phyloP scores from a whole-genome alignment of 1,284 basidiomycete species.

The Hemileia vastatrix region DNA sequence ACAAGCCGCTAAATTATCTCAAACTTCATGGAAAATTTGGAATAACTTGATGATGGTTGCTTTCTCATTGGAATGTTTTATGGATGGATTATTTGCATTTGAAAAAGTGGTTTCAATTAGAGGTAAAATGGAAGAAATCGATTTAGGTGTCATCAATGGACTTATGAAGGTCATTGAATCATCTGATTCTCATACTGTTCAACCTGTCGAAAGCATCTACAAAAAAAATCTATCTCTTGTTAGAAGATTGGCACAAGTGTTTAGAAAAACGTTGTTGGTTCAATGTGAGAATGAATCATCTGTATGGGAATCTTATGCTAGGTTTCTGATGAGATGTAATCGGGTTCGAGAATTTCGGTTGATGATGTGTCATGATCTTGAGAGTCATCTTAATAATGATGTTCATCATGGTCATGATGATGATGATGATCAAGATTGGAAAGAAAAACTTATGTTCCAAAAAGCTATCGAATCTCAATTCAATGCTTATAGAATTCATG shows the following conservation, averaged over 20 bases:
- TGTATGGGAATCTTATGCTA: slow-evolving; percentile 69
- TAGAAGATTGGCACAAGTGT: slow-evolving; percentile 32
- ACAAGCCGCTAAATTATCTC: slow-evolving; percentile 70
- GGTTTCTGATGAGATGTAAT: slow-evolving; percentile 45
- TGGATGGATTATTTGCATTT: slow-evolving; percentile 75
- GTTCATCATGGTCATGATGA: no score
- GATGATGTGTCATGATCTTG: slow-evolving; percentile 70
- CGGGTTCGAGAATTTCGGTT: slow-evolving; percentile 61
- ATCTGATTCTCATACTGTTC: slow-evolving; percentile 33
- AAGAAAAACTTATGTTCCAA: no score
- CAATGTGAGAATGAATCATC: slow-evolving; percentile 53
- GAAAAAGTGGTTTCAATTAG: slow-evolving; percentile 73
- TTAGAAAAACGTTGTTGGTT: slow-evolving; percentile 62
- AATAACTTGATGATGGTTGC: slow-evolving; percentile 91
- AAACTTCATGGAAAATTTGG: slow-evolving; percentile 98
- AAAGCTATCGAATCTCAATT: slow-evolving; percentile 66
- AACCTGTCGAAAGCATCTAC: neutral
- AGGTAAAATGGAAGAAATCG: slow-evolving; percentile 60
- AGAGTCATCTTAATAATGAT: slow-evolving; percentile 46
- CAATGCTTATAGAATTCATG: slow-evolving; percentile 65
- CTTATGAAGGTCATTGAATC: slow-evolving; percentile 75
- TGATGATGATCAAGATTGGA: no score
- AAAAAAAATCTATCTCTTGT: slow-evolving; percentile 31
- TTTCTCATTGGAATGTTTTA: slow-evolving; percentile 81
- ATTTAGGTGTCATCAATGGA: slow-evolving; percentile 74